Conservation (phyloP, 1,284 basidiomycete genomes). For the Tilletia walkeri region DNA sequence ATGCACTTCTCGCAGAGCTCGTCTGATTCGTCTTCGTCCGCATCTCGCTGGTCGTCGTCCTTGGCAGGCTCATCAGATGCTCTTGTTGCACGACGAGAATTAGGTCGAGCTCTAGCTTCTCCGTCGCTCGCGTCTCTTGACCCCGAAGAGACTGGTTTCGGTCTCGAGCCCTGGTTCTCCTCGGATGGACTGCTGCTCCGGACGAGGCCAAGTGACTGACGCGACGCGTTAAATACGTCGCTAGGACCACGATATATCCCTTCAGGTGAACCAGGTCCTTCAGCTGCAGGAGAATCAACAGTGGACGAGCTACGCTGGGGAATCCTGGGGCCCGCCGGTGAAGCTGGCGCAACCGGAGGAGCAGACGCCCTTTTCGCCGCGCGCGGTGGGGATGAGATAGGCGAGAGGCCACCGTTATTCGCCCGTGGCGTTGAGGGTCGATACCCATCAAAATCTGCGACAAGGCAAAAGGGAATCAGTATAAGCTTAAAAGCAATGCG, state of each 20-base stretch:
- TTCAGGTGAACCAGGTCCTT: too few species aligned
- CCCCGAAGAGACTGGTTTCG: background rate
- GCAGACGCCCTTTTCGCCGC: background rate
- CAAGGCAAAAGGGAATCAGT: background rate
- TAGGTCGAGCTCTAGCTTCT: background rate
- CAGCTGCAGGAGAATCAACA: background rate
- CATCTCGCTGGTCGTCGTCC: background rate
- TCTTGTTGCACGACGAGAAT: background rate
- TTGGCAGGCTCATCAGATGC: too few species aligned
- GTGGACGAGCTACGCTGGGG: constrained; percentile 7
- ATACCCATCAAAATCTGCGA: background rate
- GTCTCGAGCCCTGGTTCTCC: background rate
- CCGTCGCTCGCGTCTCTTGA: background rate
- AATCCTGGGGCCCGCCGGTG: background rate
- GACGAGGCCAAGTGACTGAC: background rate
- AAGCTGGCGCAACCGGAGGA: background rate
- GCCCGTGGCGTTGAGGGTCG: background rate
- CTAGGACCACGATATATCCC: background rate
- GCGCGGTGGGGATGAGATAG: background rate
- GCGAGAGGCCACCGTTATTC: background rate
- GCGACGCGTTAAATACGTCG: background rate
- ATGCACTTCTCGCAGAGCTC: constrained; percentile 14
- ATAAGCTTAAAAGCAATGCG: background rate
- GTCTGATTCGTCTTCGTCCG: constrained; percentile 8
- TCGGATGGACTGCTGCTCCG: background rate